Base-by-base conservation (phyloP, 352 stramenopile species). In the Phytopythium chamaehyphon region DNA sequence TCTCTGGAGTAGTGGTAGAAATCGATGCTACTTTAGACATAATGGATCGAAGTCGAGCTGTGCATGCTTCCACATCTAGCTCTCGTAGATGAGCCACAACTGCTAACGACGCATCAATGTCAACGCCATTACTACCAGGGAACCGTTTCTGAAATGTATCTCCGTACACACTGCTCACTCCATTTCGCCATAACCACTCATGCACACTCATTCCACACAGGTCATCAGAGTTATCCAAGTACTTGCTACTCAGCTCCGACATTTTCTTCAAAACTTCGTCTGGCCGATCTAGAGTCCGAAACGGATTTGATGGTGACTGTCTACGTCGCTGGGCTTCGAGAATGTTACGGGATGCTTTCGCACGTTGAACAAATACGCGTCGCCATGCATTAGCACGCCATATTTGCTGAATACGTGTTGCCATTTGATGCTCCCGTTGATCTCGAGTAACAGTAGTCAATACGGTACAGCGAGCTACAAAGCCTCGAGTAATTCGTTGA, bases 171-270 rank as follows among this genome's bases (percentile, higher is more conserved):
- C 56, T 45, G 46, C 76, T 63, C 21, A 91, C 44, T 2, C 78
- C 83, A 24, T 88, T 77, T 0, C 79, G 68, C 42, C 57, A 61
- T 2, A 91, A 61, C 83, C 83, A 93, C 22, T 62, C 64, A 5
- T 74, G 53, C 0, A 80, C 52, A 11, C 53, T 45, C 46, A 93
- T 70, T 1, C 83, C 78, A 28, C 52, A 55, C 14, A 90, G 35
- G 8, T 87, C 80, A 55, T 91, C 77, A 0, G 56, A n/a, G 22
- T 72, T 76, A 51, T 93, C 75, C 18, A 73, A 87, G 22, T 69
- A 68, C 35, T 53, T 36, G 47, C 12, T 5, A 6, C 31, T n/a
- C 12, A 43, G 33, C 8, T 19, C 14, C 12, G 43, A 16, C 12
- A 12, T n/a, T 12, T 3, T 10, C 31, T 31, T 36, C 2, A 53